A percentile compares a stretch with the other conserved stretches of the same genome.
Conservation (phyloP, 78 protist species). For the Cyanophora paradoxa region DNA sequence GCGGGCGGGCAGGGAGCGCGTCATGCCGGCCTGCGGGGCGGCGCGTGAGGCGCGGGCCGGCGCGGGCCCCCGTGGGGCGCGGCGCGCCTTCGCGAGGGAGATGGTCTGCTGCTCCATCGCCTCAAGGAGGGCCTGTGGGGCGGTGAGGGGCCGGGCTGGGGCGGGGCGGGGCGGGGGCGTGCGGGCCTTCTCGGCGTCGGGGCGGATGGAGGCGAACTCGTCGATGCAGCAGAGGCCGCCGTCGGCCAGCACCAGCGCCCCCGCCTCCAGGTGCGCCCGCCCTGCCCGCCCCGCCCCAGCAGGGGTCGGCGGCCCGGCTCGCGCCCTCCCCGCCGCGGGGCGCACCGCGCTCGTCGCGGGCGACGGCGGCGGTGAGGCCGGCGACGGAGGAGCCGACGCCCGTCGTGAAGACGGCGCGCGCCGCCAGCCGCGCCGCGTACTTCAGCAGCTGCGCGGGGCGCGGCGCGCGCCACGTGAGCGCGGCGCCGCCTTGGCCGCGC, state of each 20-base stretch:
- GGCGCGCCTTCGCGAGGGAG: constrained; percentile 87
- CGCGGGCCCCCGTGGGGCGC: neutral
- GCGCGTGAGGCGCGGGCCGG: neutral
- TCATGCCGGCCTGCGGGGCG: constrained; percentile 81
- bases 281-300: too few relatives aligned
- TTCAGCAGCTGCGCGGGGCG: constrained; percentile 78
- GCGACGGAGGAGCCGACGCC: constrained; percentile 86
- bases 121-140: constrained; percentile 29
- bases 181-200: constrained; percentile 48
- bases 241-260: constrained; percentile 97
- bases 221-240: constrained; percentile 98
- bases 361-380: constrained; percentile 81
- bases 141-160: neutral
- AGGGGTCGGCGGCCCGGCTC: constrained; percentile 47
- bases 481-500: too few relatives aligned
- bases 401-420: constrained; percentile 88
- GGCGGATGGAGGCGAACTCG: constrained; percentile 84
- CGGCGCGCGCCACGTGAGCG: too few relatives aligned
- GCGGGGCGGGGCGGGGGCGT: neutral
- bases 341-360: constrained; percentile 43
- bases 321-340: constrained; percentile 54
- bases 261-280: constrained; percentile 85
- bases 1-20: constrained; percentile 83
- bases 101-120: constrained; percentile 99
- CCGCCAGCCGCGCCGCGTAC: constrained; percentile 73